Evolutionary conservation across 2,329 filamentous ascomycete genomes (phyloP).

Genomic region (Botrytis elliptica): DNA sequence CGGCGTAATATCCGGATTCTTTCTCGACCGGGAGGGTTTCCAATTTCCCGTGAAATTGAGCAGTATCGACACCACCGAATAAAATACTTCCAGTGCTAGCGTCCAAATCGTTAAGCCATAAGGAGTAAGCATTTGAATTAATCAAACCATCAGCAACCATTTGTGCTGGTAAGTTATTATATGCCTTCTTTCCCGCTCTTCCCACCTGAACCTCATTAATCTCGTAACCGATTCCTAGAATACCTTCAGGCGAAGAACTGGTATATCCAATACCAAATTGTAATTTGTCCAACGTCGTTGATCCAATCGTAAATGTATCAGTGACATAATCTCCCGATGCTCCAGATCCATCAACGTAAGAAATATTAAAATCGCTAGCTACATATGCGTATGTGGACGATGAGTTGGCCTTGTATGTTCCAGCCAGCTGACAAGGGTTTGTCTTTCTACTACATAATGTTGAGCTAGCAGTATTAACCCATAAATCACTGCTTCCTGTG

Average conservation of each 20-base stretch:
- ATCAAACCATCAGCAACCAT: conserved; percentile 62
- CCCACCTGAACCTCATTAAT: conserved; percentile 74
- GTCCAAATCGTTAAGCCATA: conserved; percentile 73
- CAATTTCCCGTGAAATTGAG: conserved; percentile 61
- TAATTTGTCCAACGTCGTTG: conserved; percentile 52
- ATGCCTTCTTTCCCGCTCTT: conserved; percentile 52
- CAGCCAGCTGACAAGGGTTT: conserved; percentile 57
- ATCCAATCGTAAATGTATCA: conserved; percentile 65
- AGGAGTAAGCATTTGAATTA: conserved; percentile 65
- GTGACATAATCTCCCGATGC: conserved; percentile 77
- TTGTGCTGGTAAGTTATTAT: conserved; percentile 67
- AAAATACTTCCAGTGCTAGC: conserved; percentile 65
- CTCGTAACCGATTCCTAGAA: conserved; percentile 81
- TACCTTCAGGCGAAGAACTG: conserved; percentile 63
- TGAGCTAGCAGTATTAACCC: conserved; percentile 67
- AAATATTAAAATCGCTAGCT: conserved; percentile 78
- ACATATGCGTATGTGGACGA: conserved; percentile 77
- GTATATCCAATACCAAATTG: conserved; percentile 74
- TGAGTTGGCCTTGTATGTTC: conserved; percentile 66
- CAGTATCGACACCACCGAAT: conserved; percentile 72
- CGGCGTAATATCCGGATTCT: conserved; percentile 50
- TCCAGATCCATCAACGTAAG: conserved; percentile 78
- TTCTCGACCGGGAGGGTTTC: conserved; percentile 65
- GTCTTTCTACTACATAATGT: conserved; percentile 52
- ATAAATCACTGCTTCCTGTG: conserved; percentile 68